Evolutionary conservation across 441 rosid species (phyloP).

Genomic region (Theobroma grandiflorum): DNA sequence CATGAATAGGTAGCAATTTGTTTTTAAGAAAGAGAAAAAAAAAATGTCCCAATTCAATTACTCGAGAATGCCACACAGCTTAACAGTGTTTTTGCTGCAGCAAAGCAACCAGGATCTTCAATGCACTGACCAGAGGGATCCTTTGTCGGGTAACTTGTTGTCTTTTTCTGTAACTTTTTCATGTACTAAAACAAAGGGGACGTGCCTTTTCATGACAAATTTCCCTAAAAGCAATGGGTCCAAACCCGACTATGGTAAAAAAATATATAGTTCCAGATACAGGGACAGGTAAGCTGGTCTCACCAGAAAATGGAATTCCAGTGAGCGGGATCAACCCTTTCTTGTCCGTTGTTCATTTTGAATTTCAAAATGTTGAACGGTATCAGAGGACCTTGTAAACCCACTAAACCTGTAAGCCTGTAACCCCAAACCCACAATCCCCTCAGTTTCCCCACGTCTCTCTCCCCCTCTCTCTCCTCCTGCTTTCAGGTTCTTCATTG

Average conservation of each 20-base stretch:
- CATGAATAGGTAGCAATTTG: no score
- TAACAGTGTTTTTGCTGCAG: neutral
- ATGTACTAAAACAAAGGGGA: slow-evolving; percentile 16
- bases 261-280: neutral
- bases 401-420: neutral
- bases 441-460: neutral
- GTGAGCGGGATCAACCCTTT: slow-evolving; percentile 18
- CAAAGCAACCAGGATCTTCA: neutral
- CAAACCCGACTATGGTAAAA: neutral
- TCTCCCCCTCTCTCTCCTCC: neutral
- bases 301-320: neutral
- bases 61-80: neutral
- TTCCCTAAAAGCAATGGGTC: slow-evolving; percentile 23
- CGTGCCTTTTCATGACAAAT: slow-evolving; percentile 17
- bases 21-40: no score
- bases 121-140: slow-evolving; percentile 14
- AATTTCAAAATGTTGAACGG: slow-evolving; percentile 23
- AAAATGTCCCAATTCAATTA: neutral
- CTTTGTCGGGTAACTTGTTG: slow-evolving; percentile 23
- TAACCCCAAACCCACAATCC: neutral
- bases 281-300: neutral
- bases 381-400: neutral
- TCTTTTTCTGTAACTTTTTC: slow-evolving; percentile 18
- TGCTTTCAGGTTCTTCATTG: neutral
- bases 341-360: slow-evolving; percentile 17